Base-by-base conservation (phyloP, 306 rosid genomes). In the Vigna hirtella region DNA sequence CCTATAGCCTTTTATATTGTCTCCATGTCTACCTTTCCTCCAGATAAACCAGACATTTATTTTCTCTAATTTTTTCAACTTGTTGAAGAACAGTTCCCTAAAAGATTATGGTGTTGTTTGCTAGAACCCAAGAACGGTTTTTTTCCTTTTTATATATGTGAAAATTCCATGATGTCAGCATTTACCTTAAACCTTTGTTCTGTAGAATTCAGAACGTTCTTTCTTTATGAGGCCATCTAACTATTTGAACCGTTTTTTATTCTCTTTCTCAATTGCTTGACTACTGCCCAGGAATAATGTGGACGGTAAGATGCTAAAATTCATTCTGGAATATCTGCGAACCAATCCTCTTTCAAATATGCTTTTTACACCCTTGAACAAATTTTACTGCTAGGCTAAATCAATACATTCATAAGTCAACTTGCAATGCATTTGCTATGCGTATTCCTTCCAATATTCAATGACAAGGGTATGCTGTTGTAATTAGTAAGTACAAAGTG, bases 381-480 rank as follows among this genome's bases (percentile, higher is more conserved):
- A 55, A 9, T 36, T 77, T 11, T 51, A 68, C 50, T 16, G 66
- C 36, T 28, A 30, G 16, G 16, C 40, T 9, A 66, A 38, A 47
- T 24, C 36, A 11, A 9, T 56, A 56, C 26, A 9, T 6, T 56
- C 65, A 11, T 58, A 26, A 49, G 57, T 28, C 83, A 61, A 28
- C 78, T 71, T 42, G 67, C 77, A 36, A 59, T 34, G 64, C 72
- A 71, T 70, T 48, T 61, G 64, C 53, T 70, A 14, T 11, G 18
- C 56, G 70, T 73, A 45, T 47, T 55, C 30, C 55, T 66, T 76
- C 57, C 84, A 67, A 18, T n/a, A 45, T 76, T 47, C 84, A 68
- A 22, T 50, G 26, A 18, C 66, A 59, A 56, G 52, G 22, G 30
- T 50, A 56, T 17, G 30, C 32, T 12, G 40, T 48, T 20, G 43